Base-by-base conservation (phyloP, 2,329 filamentous ascomycete species). In the Verticillium isaacii region DNA sequence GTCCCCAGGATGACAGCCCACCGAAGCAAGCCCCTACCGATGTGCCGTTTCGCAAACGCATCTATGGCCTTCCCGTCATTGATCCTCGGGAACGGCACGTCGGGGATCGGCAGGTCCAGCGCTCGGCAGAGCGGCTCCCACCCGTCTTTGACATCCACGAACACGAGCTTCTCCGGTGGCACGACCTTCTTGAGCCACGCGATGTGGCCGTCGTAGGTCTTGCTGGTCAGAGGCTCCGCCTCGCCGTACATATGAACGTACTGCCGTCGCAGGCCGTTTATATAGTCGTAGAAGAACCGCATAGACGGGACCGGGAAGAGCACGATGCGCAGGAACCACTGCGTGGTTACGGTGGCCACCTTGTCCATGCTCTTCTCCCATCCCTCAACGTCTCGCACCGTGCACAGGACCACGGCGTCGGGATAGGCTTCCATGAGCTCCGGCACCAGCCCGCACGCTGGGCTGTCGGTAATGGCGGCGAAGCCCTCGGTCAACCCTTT, bases 81-180 rank as follows among this genome's bases (percentile, higher is more conserved):
- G 34, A 66, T 68, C 9, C 61, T 59, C 9, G 72, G 71, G 34
- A 73, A 71, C 29, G 68, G 70, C 55, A 67, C 66, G 54, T 69
- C 64, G 2, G 72, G 73, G 4, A 74, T 57, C 2, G 69, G 69
- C 60, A 69, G 65, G 64, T 63, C 64, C 41, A 76, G 64, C 23
- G 73, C 70, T 50, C 69, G 62, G 63, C 72, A 74, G 6, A 77
- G 59, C 14, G 72, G 71, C 23, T 61, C 71, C 74, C 74, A 77
- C 0, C 73, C 74, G 6, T 71, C 66, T 32, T 63, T 64, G 15
- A 73, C 62, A 2, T 69, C 63, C 32, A 69, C 66, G 45, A 69
- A 65, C 11, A 73, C 60, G 23, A 73, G 63, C 57, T 62, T 62
- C 9, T 72, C 69, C 36, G 58, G 9, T 5, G 70, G 68, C 7